Conservation (phyloP, 148 eudicot species). For the Camellia lanceoleosa region DNA sequence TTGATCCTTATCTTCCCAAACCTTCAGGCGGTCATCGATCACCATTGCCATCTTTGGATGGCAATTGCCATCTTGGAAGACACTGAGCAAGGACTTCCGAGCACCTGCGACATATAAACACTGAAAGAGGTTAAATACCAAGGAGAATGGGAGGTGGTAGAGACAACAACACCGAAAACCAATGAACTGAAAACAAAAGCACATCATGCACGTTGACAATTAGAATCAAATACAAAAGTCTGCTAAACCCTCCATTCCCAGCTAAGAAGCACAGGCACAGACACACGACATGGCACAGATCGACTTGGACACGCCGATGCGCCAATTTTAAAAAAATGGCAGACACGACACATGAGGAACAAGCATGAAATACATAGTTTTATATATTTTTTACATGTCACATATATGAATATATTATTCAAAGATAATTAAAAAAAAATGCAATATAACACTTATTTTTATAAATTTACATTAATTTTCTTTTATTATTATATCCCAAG, state of each 20-base stretch:
- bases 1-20: constrained; percentile 98
- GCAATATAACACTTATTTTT: no score
- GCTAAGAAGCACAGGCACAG: no score
- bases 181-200: not conserved
- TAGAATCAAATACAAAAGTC: not conserved
- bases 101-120: constrained; percentile 41
- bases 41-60: constrained; percentile 99
- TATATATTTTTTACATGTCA: no score
- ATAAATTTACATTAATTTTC: no score
- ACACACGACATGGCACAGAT: no score
- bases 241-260: not conserved
- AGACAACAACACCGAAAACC: not conserved
- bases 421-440: no score
- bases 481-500: no score
- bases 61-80: constrained; percentile 75
- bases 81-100: constrained; percentile 79
- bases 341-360: no score
- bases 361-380: no score
- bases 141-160: not conserved
- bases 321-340: no score
- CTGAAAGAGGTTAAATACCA: not conserved
- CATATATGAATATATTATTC: no score
- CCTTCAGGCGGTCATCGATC: constrained; percentile 88
- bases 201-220: not conserved
- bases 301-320: no score